Percentiles rank a stretch among this genome's conserved stretches.
These are phyloP conservation scores for Zizania palustris DNA, from an alignment of 202 grass and related monocot species.

Conservation along the genomic window DNA sequence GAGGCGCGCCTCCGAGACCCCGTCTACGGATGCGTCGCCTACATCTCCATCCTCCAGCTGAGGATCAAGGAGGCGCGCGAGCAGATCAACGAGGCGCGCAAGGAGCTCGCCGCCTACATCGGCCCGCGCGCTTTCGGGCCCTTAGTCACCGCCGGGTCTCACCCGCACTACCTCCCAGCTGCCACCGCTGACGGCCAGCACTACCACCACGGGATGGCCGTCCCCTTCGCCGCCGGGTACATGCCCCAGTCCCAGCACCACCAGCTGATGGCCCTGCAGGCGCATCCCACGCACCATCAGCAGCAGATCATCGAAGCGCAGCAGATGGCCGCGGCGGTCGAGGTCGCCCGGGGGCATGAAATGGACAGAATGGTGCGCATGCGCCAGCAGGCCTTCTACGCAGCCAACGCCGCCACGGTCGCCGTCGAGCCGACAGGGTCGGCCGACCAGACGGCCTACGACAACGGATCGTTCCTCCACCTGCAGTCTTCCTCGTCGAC, in stretches of 20 bases:
- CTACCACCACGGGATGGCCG: slow-evolving; percentile 22
- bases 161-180: slow-evolving; percentile 10
- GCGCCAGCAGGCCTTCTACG: slow-evolving; percentile 20
- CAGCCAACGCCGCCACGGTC: slow-evolving; percentile 34
- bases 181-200: not conserved
- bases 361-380: slow-evolving; percentile 46
- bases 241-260: slow-evolving; percentile 23
- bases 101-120: slow-evolving; percentile 69
- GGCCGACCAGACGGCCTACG: slow-evolving; percentile 19
- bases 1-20: slow-evolving; percentile 77
- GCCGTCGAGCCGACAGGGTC: slow-evolving; percentile 34
- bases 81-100: slow-evolving; percentile 57
- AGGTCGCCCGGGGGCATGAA: slow-evolving; percentile 48
- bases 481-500: slow-evolving; percentile 30
- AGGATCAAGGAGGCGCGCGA: slow-evolving; percentile 61
- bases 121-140: slow-evolving; percentile 52
- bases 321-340: slow-evolving; percentile 44
- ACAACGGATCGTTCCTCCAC: slow-evolving; percentile 40
- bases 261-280: slow-evolving; percentile 47
- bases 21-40: slow-evolving; percentile 90
- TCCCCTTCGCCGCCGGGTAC: slow-evolving; percentile 18
- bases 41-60: slow-evolving; percentile 76
- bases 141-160: slow-evolving; percentile 21
- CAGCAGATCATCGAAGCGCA: slow-evolving; percentile 53
- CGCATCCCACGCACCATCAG: slow-evolving; percentile 35